Conservation (phyloP, 495 filamentous ascomycete genomes). For the Aspergillus conjunctus region DNA sequence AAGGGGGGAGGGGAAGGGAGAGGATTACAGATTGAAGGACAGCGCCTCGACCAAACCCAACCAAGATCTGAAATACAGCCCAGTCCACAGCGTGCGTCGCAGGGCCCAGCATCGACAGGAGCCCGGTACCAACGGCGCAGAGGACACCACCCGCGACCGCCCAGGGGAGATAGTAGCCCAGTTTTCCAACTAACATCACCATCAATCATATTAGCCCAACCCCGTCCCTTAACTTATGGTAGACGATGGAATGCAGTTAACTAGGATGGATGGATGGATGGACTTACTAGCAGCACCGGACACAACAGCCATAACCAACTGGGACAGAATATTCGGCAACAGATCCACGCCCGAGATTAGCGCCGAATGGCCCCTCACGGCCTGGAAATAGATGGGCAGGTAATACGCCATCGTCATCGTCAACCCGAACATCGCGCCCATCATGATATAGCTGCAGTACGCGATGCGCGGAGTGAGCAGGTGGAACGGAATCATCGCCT, state of each 20-base stretch:
- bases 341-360: slow-evolving; percentile 42
- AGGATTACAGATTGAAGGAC: slow-evolving; percentile 41
- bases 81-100: slow-evolving; percentile 45
- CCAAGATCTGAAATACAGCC: slow-evolving; percentile 57
- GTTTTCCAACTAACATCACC: slow-evolving; percentile 31
- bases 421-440: slow-evolving; percentile 11
- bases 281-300: slow-evolving; percentile 46
- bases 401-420: slow-evolving; percentile 27
- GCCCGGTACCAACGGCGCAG: slow-evolving; percentile 42
- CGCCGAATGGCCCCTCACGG: slow-evolving; percentile 31
- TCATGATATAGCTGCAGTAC: slow-evolving; percentile 32
- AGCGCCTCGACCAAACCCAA: slow-evolving; percentile 49
- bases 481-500: slow-evolving; percentile 53
- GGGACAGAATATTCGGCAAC: slow-evolving; percentile 50
- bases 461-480: slow-evolving; percentile 37
- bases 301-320: slow-evolving; percentile 48
- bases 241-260: no score
- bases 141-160: slow-evolving; percentile 28
- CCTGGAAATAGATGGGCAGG: slow-evolving; percentile 48
- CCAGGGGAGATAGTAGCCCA: slow-evolving; percentile 54
- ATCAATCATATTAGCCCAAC: no score
- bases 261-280: neutral
- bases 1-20: neutral
- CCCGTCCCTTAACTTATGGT: no score
- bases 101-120: slow-evolving; percentile 52